A percentile compares a stretch with the other conserved stretches of the same genome.
phyloP scores from a whole-genome alignment of 345 rosid species.

The Anastatica hierochuntica region DNA sequence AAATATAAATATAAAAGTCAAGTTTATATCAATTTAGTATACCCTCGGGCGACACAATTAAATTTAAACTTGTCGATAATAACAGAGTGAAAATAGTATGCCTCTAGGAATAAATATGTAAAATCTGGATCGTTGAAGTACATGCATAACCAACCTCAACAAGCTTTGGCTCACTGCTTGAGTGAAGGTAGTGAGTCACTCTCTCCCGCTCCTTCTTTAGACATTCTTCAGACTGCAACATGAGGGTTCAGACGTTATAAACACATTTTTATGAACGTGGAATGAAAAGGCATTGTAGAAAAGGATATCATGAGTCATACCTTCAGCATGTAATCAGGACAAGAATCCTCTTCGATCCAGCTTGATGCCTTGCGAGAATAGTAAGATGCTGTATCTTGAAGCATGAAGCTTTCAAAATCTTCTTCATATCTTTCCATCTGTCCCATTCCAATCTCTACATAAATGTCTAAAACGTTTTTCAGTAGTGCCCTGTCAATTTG shows the following conservation, averaged over 20 bases:
- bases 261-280: neutral
- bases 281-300: neutral
- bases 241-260: neutral
- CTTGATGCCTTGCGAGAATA: constrained; percentile 82
- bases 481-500: constrained; percentile 67
- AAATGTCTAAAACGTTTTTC: constrained; percentile 72
- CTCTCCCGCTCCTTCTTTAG: constrained; percentile 85
- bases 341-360: constrained; percentile 75
- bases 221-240: constrained; percentile 82
- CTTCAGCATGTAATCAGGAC: constrained; percentile 81
- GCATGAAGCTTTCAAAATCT: constrained; percentile 74
- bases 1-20: constrained; percentile 5
- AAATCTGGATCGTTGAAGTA: neutral
- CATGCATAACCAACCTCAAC: constrained; percentile 58
- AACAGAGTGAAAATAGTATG: neutral
- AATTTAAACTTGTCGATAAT: neutral
- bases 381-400: constrained; percentile 56
- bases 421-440: constrained; percentile 52
- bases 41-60: neutral
- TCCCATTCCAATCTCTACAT: constrained; percentile 82
- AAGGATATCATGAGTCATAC: constrained; percentile 23
- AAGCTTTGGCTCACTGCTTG: constrained; percentile 80
- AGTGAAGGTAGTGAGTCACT: constrained; percentile 77
- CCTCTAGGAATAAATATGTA: neutral
- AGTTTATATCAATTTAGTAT: neutral